Base-by-base conservation (phyloP, 2,329 filamentous ascomycete genomes). In the Calycina herbarum region DNA sequence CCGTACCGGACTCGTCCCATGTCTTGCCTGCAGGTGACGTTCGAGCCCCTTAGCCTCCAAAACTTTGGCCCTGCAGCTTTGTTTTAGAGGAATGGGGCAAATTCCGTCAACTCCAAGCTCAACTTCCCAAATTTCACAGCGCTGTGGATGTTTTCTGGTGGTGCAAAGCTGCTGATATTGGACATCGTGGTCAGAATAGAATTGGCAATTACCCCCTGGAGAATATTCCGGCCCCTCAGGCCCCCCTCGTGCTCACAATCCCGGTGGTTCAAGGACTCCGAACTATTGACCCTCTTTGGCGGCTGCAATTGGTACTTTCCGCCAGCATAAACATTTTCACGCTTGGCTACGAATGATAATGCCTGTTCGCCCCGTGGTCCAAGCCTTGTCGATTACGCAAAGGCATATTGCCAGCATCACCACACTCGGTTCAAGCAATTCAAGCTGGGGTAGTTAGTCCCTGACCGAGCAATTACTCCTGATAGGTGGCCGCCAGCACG, bases 401-500 rank as follows among this genome's bases (percentile, higher is more conserved):
- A 51, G 42, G 40, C 40, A 51, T 20, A 51, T 24, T 20, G n/a
- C 24, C 20, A 54, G 24, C 10, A 11, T 27, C 10, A n/a, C 40
- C 10, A n/a, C 40, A 61, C 40, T 17, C 38, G 40, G 40, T 61
- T 60, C 38, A 33, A 51, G 40, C 40, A 61, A 13, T 40, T 40
- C 42, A 48, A 17, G 20, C 40, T 61, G 59, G 59, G 58, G 58
- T 45, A 42, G 29, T 35, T 15, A 17, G 29, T 29, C 40, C 40
- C 42, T 29, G 27, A n/a, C 7, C 38, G 58, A 54, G 24, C 24
- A 15, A 15, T 7, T 29, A 61, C 24, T 42, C 38, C 24, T 61
- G 59, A 54, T 48, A 61, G 59, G 42, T 24, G 59, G 42, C 42
- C 48, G 5, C 20, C 20, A 31, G 59, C 59, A 61, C 59, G 42